Evolutionary conservation across 2,329 filamentous ascomycete genomes (phyloP).

Genomic region (Epichloe amarillans): DNA sequence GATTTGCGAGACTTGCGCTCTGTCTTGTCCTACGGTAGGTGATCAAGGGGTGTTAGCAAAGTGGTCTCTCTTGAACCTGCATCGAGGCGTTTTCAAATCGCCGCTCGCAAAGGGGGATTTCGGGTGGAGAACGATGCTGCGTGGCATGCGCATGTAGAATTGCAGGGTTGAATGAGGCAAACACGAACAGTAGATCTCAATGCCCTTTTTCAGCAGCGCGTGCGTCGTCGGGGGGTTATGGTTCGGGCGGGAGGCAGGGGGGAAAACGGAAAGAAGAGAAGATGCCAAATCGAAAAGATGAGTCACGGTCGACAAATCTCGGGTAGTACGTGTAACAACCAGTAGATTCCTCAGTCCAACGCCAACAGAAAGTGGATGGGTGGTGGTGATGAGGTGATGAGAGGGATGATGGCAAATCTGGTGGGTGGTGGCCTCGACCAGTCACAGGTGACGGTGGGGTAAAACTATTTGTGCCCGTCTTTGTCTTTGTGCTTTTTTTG

Average conservation of each 20-base stretch:
- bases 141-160: background rate
- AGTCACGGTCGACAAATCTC: background rate
- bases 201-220: background rate
- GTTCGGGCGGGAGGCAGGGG: background rate
- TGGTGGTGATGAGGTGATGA: background rate
- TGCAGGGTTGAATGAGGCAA: background rate
- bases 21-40: conserved; percentile 12
- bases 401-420: conserved; percentile 2
- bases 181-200: conserved; percentile 1
- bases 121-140: background rate
- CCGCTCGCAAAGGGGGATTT: background rate
- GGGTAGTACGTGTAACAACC: background rate
- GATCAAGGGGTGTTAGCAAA: background rate
- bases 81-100: background rate
- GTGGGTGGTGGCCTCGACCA: conserved; percentile 5
- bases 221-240: background rate
- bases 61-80: background rate
- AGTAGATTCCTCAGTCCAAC: background rate
- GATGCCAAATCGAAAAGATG: background rate
- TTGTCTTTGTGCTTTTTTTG: background rate
- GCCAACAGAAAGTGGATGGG: background rate
- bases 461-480: conserved; percentile 7
- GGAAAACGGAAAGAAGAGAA: background rate
- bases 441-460: conserved; percentile 7
- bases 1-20: conserved; percentile 77